Percentiles rank a stretch among this genome's conserved stretches.
phyloP scores from a whole-genome alignment of 2,329 filamentous ascomycete genomes.

The Xylariomycetidae sp. region DNA sequence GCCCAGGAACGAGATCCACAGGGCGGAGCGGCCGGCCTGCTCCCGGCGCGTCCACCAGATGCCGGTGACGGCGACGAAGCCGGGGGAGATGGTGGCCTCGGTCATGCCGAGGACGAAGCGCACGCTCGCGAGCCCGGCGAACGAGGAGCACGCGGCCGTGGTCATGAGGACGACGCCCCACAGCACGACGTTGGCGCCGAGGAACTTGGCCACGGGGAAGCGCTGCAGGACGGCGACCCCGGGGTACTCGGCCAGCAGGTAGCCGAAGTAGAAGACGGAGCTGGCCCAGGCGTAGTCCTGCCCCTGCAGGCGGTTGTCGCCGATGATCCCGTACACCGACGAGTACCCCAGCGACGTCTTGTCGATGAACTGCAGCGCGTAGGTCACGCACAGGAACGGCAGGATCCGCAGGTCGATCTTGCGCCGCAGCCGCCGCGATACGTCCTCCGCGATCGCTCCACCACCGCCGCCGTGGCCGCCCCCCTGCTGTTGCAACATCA shows the following conservation, averaged over 20 bases:
- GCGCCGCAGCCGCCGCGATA: conserved; percentile 14
- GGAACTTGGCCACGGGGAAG: conserved; percentile 30
- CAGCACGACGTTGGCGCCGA: conserved; percentile 30
- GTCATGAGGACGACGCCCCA: conserved; percentile 33
- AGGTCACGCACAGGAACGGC: conserved; percentile 22
- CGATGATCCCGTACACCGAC: conserved; percentile 20
- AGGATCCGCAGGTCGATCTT: conserved; percentile 19
- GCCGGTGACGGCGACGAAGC: conserved; percentile 17
- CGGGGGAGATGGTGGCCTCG: conserved; percentile 18
- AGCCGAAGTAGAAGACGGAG: conserved; percentile 22
- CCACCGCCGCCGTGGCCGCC: too few relatives aligned
- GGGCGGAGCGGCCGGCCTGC: conserved; percentile 16
- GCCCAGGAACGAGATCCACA: conserved; percentile 18
- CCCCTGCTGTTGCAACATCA: too few relatives aligned
- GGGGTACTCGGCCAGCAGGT: conserved; percentile 38
- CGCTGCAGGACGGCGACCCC: conserved; percentile 29
- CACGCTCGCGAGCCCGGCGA: conserved; percentile 13
- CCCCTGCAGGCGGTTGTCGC: conserved; percentile 15
- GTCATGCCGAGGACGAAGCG: conserved; percentile 17
- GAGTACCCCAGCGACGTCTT: conserved; percentile 22
- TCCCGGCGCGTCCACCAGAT: conserved; percentile 22
- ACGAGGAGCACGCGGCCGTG: conserved; percentile 16
- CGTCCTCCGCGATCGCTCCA: conserved; percentile 17
- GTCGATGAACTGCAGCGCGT: conserved; percentile 23
- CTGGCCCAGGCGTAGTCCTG: conserved; percentile 22